These are phyloP conservation scores for Xylaria digitata DNA, from an alignment of 2,329 filamentous ascomycete species.

Conservation along the genomic window DNA sequence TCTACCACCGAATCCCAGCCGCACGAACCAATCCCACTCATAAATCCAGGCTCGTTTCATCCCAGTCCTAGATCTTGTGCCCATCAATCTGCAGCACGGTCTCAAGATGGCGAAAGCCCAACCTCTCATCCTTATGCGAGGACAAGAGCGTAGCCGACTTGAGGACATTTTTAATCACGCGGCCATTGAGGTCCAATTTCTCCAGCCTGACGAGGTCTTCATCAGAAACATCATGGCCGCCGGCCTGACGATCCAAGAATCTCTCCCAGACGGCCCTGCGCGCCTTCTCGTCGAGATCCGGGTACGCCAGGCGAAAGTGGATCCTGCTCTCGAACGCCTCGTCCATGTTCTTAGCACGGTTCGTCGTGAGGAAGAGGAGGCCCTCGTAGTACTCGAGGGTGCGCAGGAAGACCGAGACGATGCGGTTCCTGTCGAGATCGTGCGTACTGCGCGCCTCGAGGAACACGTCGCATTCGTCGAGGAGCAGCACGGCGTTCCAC, in stretches of 20 bases:
- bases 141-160: constrained; percentile 54
- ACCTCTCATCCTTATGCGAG: constrained; percentile 20
- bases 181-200: constrained; percentile 58
- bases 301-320: constrained; percentile 50
- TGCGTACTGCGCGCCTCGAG: constrained; percentile 51
- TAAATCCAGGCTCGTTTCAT: too few relatives aligned
- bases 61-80: not conserved
- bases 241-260: constrained; percentile 50
- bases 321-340: constrained; percentile 53
- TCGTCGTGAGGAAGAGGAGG: constrained; percentile 54
- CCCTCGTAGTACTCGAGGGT: constrained; percentile 52
- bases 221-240: constrained; percentile 45
- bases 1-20: too few relatives aligned
- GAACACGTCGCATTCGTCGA: constrained; percentile 59
- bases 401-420: constrained; percentile 49
- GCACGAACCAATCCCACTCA: too few relatives aligned
- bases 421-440: constrained; percentile 54
- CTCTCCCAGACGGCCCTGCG: constrained; percentile 53
- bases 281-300: constrained; percentile 45
- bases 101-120: constrained; percentile 15
- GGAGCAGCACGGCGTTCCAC: constrained; percentile 58
- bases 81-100: constrained; percentile 14
- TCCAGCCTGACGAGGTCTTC: constrained; percentile 52
- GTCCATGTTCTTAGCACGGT: constrained; percentile 53
- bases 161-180: constrained; percentile 63